phyloP scores from a whole-genome alignment of 805 yeast genomes.

The Ogataea salicorniae region DNA sequence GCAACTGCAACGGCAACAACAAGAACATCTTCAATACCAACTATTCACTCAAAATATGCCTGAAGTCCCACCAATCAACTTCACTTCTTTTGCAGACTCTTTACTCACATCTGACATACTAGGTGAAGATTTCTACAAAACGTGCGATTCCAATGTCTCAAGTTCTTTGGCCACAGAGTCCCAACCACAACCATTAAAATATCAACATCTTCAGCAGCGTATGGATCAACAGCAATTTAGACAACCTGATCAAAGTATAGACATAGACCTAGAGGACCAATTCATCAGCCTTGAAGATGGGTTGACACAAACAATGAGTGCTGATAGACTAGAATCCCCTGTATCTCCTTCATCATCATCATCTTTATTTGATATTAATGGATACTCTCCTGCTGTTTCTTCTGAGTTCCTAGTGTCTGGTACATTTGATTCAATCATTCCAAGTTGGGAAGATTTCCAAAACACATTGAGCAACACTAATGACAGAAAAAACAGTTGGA shows the following conservation, averaged over 20 bases:
- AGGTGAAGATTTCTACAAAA: too few species aligned
- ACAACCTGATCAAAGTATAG: too few species aligned
- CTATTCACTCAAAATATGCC: too few species aligned
- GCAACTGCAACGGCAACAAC: not conserved
- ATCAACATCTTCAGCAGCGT: not conserved
- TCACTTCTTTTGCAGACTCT: too few species aligned
- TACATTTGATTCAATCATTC: constrained; percentile 4
- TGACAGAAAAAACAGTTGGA: not conserved
- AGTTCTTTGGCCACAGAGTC: too few species aligned
- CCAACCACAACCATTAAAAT: too few species aligned
- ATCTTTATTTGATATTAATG: constrained; percentile 12
- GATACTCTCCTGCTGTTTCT: constrained; percentile 10
- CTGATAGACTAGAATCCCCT: constrained; percentile 12
- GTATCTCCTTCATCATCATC: constrained; percentile 17
- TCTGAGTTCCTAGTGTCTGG: constrained; percentile 11
- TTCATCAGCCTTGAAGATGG: too few species aligned
- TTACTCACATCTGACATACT: too few species aligned
- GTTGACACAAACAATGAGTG: not conserved
- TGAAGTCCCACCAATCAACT: too few species aligned
- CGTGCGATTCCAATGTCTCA: too few species aligned
- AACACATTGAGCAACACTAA: not conserved
- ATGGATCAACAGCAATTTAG: not conserved
- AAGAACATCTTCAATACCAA: not conserved
- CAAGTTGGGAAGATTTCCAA: constrained; percentile 7
- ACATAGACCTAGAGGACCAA: too few species aligned